phyloP scores from a whole-genome alignment of 305 asterid species.

The Fraxinus ornus region DNA sequence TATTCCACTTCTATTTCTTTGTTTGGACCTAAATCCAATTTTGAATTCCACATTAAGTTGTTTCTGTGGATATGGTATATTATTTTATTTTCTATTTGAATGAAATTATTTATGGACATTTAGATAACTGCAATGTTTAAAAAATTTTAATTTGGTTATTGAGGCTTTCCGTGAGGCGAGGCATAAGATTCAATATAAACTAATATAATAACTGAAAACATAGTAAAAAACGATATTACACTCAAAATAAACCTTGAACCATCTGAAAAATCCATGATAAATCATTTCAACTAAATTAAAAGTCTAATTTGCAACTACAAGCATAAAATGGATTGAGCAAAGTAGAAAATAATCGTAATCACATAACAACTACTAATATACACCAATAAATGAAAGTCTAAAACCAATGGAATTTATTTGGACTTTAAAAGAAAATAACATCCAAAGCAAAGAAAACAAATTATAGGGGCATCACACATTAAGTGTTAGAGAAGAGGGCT shows the following conservation, averaged over 20 bases:
- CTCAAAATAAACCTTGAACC: background rate
- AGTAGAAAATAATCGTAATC: background rate
- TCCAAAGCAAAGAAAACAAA: background rate
- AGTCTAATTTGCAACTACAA: background rate
- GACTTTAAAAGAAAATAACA: background rate
- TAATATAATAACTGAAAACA: background rate
- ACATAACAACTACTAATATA: background rate
- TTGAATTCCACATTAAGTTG: conserved; percentile 2
- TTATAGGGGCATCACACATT: background rate
- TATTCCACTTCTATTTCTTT: conserved; percentile 6
- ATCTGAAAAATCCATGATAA: background rate
- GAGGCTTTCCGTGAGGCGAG: background rate
- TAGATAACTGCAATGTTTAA: background rate
- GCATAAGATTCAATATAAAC: background rate
- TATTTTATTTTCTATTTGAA: background rate
- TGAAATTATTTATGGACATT: background rate
- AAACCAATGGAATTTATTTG: background rate
- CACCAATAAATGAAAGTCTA: background rate
- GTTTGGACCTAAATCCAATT: background rate
- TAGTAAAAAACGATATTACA: background rate
- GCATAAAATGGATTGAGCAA: background rate
- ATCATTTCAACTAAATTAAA: background rate
- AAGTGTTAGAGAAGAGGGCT: background rate
- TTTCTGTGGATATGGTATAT: conserved; percentile 7
- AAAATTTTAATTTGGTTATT: background rate